Evolutionary conservation across 2,329 filamentous ascomycete genomes (phyloP).

Genomic region (Neonectria faginata): DNA sequence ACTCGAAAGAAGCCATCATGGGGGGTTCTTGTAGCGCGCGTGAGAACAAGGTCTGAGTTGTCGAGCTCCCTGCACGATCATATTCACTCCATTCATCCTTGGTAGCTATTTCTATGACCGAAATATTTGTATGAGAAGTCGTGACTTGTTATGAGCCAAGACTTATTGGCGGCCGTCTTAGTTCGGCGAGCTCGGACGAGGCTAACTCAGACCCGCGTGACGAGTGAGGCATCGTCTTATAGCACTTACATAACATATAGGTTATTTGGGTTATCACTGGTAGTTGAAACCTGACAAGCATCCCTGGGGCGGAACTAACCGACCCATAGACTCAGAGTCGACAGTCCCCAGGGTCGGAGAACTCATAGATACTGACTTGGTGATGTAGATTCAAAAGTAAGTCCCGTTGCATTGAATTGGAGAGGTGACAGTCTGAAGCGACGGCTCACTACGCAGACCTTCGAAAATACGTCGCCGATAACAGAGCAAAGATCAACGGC

Average conservation of each 20-base stretch:
- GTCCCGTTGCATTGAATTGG: not conserved
- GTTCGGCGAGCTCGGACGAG: slow-evolving; percentile 22
- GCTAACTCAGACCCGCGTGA: slow-evolving; percentile 8
- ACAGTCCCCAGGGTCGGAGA: not conserved
- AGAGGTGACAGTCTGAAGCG: slow-evolving; percentile 32
- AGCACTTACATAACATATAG: not conserved
- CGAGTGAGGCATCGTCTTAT: slow-evolving; percentile 4
- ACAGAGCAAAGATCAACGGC: slow-evolving; percentile 46
- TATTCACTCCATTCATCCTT: not conserved
- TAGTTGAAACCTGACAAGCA: not conserved
- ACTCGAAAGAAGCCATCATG: slow-evolving; percentile 19
- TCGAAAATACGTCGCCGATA: slow-evolving; percentile 50
- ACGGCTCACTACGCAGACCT: slow-evolving; percentile 46
- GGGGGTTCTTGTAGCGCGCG: not conserved
- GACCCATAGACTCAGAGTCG: not conserved
- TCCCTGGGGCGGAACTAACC: no score
- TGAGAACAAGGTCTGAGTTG: not conserved
- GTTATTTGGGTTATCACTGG: not conserved
- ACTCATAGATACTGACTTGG: not conserved
- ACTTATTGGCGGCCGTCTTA: slow-evolving; percentile 12
- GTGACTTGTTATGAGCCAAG: slow-evolving; percentile 7
- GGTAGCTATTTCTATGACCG: slow-evolving; percentile 13
- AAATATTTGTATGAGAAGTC: slow-evolving; percentile 1
- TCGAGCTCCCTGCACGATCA: not conserved
- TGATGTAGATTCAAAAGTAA: not conserved